Conservation (phyloP, 305 asterid genomes). For the Plantago coronopus region DNA sequence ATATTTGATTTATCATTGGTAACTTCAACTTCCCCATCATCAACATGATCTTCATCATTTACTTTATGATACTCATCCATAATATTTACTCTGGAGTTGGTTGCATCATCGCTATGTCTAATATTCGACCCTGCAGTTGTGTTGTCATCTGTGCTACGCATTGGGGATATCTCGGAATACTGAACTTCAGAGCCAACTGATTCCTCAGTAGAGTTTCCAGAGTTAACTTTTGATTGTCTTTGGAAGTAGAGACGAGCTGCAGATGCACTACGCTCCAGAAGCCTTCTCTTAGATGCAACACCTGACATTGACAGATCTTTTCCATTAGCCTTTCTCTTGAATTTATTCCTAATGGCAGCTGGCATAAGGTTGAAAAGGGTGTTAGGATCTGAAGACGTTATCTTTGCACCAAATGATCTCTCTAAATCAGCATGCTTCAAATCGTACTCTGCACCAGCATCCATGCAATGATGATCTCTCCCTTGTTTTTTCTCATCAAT, state of each 20-base stretch:
- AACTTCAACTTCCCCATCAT: conserved; percentile 33
- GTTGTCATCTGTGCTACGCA: conserved; percentile 25
- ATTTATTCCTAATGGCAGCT: conserved; percentile 43
- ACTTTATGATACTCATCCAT: conserved; percentile 22
- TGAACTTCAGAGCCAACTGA: conserved; percentile 34
- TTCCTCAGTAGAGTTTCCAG: conserved; percentile 34
- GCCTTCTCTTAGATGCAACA: conserved; percentile 65
- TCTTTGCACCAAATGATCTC: conserved; percentile 83
- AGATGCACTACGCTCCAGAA: conserved; percentile 81
- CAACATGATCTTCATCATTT: conserved; percentile 17
- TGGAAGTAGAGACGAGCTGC: conserved; percentile 64
- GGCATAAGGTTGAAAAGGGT: conserved; percentile 74
- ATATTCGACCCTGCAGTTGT: conserved; percentile 23
- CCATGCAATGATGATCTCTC: conserved; percentile 98
- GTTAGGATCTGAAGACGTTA: conserved; percentile 43
- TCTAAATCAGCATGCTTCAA: conserved; percentile 94
- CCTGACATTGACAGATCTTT: conserved; percentile 51
- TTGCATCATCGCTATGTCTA: conserved; percentile 5
- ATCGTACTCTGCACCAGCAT: conserved; percentile 94
- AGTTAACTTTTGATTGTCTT: conserved; percentile 34
- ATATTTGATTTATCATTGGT: conserved; percentile 27
- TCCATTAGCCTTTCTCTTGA: conserved; percentile 69
- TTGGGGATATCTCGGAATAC: conserved; percentile 30
- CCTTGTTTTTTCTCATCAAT: conserved; percentile 78
- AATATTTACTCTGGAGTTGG: conserved; percentile 31